phyloP scores from a whole-genome alignment of 2,329 filamentous ascomycete species.

The Alternaria sp. region DNA sequence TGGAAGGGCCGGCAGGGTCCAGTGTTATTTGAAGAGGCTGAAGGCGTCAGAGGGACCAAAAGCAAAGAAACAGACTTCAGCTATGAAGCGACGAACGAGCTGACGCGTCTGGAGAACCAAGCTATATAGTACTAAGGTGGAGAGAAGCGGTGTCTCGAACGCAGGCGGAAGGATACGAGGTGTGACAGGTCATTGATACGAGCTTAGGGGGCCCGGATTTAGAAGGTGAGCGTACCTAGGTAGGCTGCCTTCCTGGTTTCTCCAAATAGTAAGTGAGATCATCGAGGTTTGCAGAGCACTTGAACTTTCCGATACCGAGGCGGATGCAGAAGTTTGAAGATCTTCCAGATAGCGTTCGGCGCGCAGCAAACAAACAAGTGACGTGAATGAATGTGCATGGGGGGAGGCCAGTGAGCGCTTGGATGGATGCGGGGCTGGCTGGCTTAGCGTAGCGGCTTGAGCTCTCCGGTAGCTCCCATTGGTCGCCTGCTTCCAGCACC shows the following conservation, averaged over 20 bases:
- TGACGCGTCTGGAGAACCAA: neutral
- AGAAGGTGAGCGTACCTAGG: conserved; percentile 3
- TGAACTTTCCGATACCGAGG: neutral
- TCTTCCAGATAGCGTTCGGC: neutral
- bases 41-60: neutral
- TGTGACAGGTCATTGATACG: neutral
- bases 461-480: neutral
- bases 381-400: neutral
- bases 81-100: neutral
- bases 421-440: neutral
- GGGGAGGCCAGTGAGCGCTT: neutral
- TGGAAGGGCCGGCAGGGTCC: neutral
- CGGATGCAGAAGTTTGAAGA: neutral
- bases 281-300: neutral
- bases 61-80: neutral
- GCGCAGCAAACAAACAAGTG: neutral
- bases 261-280: neutral
- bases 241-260: neutral
- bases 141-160: neutral
- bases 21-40: neutral
- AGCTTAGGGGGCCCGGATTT: neutral
- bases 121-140: neutral
- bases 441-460: neutral
- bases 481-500: neutral
- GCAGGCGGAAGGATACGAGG: neutral